Percentiles rank a stretch among this genome's conserved stretches.
Evolutionary conservation across 257 asterid species (phyloP).

Genomic region (Solanum peruvianum): DNA sequence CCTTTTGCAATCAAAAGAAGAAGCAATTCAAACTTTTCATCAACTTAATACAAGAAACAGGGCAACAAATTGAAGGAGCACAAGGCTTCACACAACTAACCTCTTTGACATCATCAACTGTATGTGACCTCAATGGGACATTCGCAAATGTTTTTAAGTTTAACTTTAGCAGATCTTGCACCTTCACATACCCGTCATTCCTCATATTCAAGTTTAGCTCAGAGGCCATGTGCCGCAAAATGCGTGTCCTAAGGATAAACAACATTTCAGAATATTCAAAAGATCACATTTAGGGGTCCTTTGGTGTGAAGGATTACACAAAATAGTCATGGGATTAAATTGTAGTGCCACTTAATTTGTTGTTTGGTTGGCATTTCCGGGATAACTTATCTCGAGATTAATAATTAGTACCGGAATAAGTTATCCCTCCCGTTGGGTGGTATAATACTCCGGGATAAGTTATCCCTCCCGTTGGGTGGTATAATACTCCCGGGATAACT

Average conservation of each 20-base stretch:
- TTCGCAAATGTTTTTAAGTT: constrained; percentile 70
- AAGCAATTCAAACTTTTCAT: neutral
- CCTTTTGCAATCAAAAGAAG: neutral
- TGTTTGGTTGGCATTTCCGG: no score
- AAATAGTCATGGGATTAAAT: no score
- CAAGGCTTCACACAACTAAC: constrained; percentile 19
- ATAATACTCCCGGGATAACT: no score
- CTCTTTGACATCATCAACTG: constrained; percentile 73
- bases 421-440: no score
- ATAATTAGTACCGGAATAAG: no score
- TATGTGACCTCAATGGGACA: constrained; percentile 50
- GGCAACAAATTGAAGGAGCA: neutral
- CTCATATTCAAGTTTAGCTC: constrained; percentile 78
- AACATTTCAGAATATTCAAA: neutral
- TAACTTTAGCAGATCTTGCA: constrained; percentile 65
- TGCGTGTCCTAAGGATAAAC: constrained; percentile 44
- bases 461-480: no score
- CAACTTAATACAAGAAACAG: neutral
- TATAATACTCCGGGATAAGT: no score
- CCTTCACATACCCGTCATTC: constrained; percentile 83
- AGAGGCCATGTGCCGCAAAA: constrained; percentile 87
- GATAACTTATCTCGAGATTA: no score
- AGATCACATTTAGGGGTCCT: neutral
- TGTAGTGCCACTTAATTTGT: no score
- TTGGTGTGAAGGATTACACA: no score